Conservation (phyloP, 2,329 filamentous ascomycete species). For the Pseudogymnoascus destructans region DNA sequence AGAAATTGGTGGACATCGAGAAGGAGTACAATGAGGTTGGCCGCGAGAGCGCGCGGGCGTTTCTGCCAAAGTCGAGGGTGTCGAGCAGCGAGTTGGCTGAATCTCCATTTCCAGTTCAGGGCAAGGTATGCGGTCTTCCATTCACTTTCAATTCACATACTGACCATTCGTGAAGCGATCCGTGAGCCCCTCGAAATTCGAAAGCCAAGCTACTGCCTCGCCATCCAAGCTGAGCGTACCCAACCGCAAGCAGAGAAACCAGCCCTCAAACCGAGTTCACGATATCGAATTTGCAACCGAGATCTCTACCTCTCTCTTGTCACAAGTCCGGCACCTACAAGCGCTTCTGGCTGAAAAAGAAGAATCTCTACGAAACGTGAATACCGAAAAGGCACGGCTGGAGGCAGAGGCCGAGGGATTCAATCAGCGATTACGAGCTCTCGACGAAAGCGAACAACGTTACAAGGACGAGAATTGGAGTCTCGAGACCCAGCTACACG, state of each 20-base stretch:
- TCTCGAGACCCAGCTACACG: constrained; percentile 82
- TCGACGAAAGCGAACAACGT: constrained; percentile 88
- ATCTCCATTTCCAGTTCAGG: constrained; percentile 33
- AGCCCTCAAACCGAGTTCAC: constrained; percentile 75
- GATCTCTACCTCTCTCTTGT: constrained; percentile 85
- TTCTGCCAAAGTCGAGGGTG: constrained; percentile 72
- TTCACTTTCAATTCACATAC: constrained; percentile 8
- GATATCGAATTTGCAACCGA: constrained; percentile 98
- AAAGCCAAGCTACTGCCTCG: constrained; percentile 70
- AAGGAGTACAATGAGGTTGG: constrained; percentile 92
- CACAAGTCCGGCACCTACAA: constrained; percentile 88
- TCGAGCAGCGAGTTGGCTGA: constrained; percentile 50
- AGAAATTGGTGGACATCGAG: constrained; percentile 76
- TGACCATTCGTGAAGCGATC: constrained; percentile 39
- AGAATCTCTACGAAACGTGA: constrained; percentile 63
- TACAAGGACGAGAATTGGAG: constrained; percentile 99
- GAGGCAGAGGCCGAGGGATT: constrained; percentile 73
- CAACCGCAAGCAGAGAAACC: constrained; percentile 79
- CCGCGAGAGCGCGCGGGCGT: constrained; percentile 75
- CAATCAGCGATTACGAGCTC: constrained; percentile 62
- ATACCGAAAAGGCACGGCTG: constrained; percentile 62
- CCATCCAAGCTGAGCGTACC: constrained; percentile 82
- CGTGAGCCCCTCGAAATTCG: constrained; percentile 63
- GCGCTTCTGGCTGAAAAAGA: constrained; percentile 75
- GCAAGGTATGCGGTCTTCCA: constrained; percentile 28